Evolutionary conservation across 179 eudicot genomes (phyloP).

Genomic region (Silene vulgaris): DNA sequence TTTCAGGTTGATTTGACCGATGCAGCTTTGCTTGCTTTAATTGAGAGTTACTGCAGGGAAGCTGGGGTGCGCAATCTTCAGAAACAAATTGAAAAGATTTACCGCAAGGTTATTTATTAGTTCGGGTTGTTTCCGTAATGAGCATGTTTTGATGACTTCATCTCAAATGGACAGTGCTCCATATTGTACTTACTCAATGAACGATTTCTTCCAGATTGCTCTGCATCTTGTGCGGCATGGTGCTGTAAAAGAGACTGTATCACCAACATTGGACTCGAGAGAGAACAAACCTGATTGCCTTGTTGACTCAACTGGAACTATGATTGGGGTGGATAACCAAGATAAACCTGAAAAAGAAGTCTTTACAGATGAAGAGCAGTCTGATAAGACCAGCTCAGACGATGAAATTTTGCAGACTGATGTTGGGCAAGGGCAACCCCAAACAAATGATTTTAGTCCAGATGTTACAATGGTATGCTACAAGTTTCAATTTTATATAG

Average conservation of each 20-base stretch:
- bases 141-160: slow-evolving; percentile 2
- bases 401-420: slow-evolving; percentile 29
- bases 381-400: slow-evolving; percentile 28
- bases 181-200: not conserved
- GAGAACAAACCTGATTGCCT: slow-evolving; percentile 29
- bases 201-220: slow-evolving; percentile 58
- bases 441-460: slow-evolving; percentile 26
- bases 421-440: slow-evolving; percentile 21
- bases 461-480: slow-evolving; percentile 41
- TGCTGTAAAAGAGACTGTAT: slow-evolving; percentile 32
- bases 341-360: slow-evolving; percentile 35
- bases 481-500: slow-evolving; percentile 2
- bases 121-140: not conserved
- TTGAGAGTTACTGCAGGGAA: slow-evolving; percentile 95
- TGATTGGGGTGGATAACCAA: slow-evolving; percentile 26
- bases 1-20: slow-evolving; percentile 89
- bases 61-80: slow-evolving; percentile 98
- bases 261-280: slow-evolving; percentile 22
- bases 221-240: slow-evolving; percentile 71
- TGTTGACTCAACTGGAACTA: slow-evolving; percentile 32
- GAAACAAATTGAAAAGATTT: slow-evolving; percentile 96
- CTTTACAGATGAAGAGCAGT: slow-evolving; percentile 5
- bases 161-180: slow-evolving; percentile 7
- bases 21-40: slow-evolving; percentile 80
- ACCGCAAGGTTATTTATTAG: slow-evolving; percentile 68